Evolutionary conservation across 139 green algal species (phyloP).

Genomic region (Marvania coccoides): DNA sequence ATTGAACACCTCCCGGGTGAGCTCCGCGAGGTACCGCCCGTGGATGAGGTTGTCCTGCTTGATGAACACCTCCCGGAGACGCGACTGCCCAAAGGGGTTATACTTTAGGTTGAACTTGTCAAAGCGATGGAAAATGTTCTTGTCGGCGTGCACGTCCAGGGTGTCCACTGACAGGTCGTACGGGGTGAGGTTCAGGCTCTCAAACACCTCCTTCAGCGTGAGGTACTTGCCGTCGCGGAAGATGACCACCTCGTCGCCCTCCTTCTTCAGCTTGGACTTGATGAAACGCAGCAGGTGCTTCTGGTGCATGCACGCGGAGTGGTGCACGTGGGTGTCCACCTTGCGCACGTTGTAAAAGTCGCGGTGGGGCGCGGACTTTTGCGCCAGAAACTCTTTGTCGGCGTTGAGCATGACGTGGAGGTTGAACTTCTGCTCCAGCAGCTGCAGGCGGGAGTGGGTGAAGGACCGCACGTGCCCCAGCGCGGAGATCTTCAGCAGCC

Average conservation of each 20-base stretch:
- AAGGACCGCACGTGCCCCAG: conserved; percentile 84
- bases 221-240: conserved; percentile 94
- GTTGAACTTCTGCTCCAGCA: conserved; percentile 98
- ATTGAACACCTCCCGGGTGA: conserved; percentile 88
- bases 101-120: conserved; percentile 98
- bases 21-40: conserved; percentile 90
- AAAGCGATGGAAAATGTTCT: conserved; percentile 98
- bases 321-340: conserved; percentile 85
- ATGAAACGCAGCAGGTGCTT: conserved; percentile 99
- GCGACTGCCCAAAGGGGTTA: conserved; percentile 95
- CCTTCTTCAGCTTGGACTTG: conserved; percentile 96
- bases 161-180: conserved; percentile 98
- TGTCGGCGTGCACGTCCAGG: conserved; percentile 98
- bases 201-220: conserved; percentile 86
- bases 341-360: conserved; percentile 99
- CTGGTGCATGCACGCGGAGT: conserved; percentile 99
- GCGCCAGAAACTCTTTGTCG: conserved; percentile 94
- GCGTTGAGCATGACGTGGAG: conserved; percentile 98
- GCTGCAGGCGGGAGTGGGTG: conserved; percentile 88
- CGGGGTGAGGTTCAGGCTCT: conserved; percentile 53
- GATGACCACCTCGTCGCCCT: conserved; percentile 91
- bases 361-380: conserved; percentile 94
- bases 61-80: conserved; percentile 98
- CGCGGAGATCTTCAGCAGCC: conserved; percentile 47
- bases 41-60: conserved; percentile 97